These are phyloP conservation scores for Hamigera avellanea DNA, from an alignment of 495 filamentous ascomycete species.

Conservation along the genomic window DNA sequence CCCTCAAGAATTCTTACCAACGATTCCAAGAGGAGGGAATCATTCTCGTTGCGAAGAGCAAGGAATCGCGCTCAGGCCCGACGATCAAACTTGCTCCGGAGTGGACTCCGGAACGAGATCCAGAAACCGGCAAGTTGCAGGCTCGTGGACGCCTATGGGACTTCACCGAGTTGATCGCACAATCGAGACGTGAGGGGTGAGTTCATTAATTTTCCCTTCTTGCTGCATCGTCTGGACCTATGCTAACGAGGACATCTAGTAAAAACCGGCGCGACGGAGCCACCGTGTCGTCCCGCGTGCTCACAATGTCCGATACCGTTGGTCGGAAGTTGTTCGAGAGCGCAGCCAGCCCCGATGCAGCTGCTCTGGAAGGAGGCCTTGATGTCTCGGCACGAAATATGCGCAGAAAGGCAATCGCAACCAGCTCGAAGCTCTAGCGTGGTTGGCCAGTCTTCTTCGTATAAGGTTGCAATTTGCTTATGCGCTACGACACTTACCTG, in stretches of 20 bases:
- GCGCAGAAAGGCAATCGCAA: conserved; percentile 26
- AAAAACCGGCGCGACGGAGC: conserved; percentile 90
- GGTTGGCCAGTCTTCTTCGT: too few relatives aligned
- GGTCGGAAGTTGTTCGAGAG: conserved; percentile 37
- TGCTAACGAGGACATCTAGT: conserved; percentile 11
- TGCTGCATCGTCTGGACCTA: not conserved
- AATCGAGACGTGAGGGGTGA: conserved; percentile 71
- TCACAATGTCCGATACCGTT: conserved; percentile 57
- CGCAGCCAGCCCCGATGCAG: conserved; percentile 18
- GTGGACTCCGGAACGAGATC: conserved; percentile 65
- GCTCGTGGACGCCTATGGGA: conserved; percentile 72
- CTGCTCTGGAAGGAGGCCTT: conserved; percentile 6
- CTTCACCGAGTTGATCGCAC: conserved; percentile 78
- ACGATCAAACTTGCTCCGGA: conserved; percentile 59
- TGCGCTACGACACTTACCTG: too few relatives aligned
- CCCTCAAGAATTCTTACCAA: conserved; percentile 81
- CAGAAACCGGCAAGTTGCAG: conserved; percentile 45
- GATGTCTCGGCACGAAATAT: conserved; percentile 26
- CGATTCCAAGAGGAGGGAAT: conserved; percentile 89
- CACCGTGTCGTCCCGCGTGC: conserved; percentile 75
- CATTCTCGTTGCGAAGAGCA: conserved; percentile 55
- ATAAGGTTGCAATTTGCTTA: too few relatives aligned
- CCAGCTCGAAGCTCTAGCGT: conserved; percentile 23
- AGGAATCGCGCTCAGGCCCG: conserved; percentile 39
- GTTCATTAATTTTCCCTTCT: conserved; percentile 6